A percentile compares a stretch with the other conserved stretches of the same genome.
Conservation (phyloP, 2,329 filamentous ascomycete genomes). For the Aquanectria penicillioides region DNA sequence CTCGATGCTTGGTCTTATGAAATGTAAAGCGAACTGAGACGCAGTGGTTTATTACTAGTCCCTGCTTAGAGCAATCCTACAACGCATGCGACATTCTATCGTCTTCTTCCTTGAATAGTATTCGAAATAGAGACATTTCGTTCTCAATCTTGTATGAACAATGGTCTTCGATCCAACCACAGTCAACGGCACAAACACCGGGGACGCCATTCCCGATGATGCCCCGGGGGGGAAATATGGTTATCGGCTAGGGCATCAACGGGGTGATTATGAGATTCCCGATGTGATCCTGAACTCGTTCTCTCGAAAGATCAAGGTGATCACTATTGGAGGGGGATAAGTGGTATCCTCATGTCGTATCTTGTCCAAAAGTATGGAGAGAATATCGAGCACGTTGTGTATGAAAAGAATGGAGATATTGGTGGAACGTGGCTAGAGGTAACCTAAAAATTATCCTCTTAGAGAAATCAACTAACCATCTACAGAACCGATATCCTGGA, state of each 20-base stretch:
- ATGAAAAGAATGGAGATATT: constrained; percentile 16
- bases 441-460: background rate
- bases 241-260: background rate
- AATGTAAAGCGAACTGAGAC: no score
- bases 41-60: no score
- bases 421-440: constrained; percentile 17
- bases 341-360: constrained; percentile 6
- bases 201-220: background rate
- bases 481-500: constrained; percentile 13
- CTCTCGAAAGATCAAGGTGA: constrained; percentile 6
- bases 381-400: constrained; percentile 11
- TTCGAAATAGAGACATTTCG: no score
- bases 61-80: no score
- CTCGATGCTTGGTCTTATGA: no score
- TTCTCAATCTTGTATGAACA: background rate
- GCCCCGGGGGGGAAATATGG: background rate
- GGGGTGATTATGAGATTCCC: constrained; percentile 7
- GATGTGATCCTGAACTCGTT: background rate
- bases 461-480: background rate
- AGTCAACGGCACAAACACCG: background rate
- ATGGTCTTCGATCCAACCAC: background rate
- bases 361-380: constrained; percentile 1
- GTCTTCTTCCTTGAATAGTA: no score
- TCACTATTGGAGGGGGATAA: constrained; percentile 11
- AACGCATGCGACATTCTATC: no score